Percentiles rank a stretch among this genome's conserved stretches.
Conservation (phyloP, 179 eudicot genomes). For the Heliamphora pulchella region DNA sequence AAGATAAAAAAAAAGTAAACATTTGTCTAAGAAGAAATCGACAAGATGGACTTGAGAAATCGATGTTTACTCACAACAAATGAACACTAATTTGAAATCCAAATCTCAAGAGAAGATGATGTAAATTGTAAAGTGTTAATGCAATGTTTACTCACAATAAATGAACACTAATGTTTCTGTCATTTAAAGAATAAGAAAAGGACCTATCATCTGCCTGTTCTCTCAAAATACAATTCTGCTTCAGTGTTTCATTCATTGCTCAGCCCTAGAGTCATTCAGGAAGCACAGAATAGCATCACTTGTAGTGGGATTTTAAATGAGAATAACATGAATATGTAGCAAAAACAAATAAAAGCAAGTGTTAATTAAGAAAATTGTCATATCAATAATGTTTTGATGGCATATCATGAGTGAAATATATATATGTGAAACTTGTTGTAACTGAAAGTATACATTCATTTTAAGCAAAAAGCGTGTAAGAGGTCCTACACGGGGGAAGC, state of each 20-base stretch:
- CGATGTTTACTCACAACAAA: not conserved
- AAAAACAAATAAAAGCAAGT: not conserved
- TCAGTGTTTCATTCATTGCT: constrained; percentile 59
- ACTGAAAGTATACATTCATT: no score
- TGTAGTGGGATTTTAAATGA: not conserved
- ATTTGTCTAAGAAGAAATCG: not conserved
- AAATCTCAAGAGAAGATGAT: constrained; percentile 7
- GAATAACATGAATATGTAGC: no score
- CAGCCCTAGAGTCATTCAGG: constrained; percentile 49
- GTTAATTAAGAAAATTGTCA: no score
- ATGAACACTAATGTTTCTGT: constrained; percentile 22
- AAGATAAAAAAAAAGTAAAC: no score
- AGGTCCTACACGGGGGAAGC: no score
- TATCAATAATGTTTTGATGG: no score
- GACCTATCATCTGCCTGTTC: constrained; percentile 55
- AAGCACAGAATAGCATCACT: not conserved
- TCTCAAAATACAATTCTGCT: constrained; percentile 34
- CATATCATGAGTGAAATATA: no score
- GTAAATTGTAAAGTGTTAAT: not conserved
- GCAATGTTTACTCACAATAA: not conserved
- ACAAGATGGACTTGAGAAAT: not conserved
- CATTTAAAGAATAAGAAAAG: constrained; percentile 44
- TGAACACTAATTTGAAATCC: not conserved
- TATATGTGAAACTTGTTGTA: no score
- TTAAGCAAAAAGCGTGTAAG: no score